Base-by-base conservation (phyloP, 345 rosid species). In the Acer campestre region DNA sequence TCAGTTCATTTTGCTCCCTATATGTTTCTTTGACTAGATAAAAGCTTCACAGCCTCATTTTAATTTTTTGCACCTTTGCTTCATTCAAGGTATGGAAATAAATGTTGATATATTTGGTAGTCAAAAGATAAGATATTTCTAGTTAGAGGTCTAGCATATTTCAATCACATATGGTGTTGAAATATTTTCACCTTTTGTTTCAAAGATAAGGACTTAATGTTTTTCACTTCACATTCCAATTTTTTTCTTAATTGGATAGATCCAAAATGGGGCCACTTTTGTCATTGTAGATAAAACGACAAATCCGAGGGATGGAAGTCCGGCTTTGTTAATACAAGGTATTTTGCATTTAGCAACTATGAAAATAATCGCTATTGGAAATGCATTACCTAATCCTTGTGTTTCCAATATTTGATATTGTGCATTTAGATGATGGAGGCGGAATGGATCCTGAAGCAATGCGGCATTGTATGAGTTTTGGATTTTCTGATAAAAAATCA, bases 241-340 rank as follows among this genome's bases (percentile, higher is more conserved):
- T 69, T 74, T 74, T 78, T 68, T 70, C 79, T 70, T 73, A 44
- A 75, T 83, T 82, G 81, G 86, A 80, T 88, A 93, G 98, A 91
- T 93, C 90, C 92, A 90, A 90, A 96, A 94, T 82, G 97, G 98
- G 84, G 98, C 99, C 89, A 89, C 94, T 85, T 96, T 82, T 89
- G 98, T 94, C 88, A 86, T 75, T 81, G 90, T 96, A 85, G 97
- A 96, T 88, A 92, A 92, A 90, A 89, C 58, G 44, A 56, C 78
- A 80, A 94, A 85, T 80, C 97, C 97, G 46, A 92, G 89, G 88
- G 90, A 96, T 84, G 92, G 89, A 72, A 86, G 86, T 79, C 63
- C 88, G 7, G 93, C 95, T 53, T 82, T 96, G 82, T 77, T 94
- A 85, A 77, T 96, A 82, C 97, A 90, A 88, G 99, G 99, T 93